Percentiles rank a stretch among this genome's conserved stretches.
Evolutionary conservation across 2,329 filamentous ascomycete genomes (phyloP).

Genomic region (Colletotrichum chlorophyti): DNA sequence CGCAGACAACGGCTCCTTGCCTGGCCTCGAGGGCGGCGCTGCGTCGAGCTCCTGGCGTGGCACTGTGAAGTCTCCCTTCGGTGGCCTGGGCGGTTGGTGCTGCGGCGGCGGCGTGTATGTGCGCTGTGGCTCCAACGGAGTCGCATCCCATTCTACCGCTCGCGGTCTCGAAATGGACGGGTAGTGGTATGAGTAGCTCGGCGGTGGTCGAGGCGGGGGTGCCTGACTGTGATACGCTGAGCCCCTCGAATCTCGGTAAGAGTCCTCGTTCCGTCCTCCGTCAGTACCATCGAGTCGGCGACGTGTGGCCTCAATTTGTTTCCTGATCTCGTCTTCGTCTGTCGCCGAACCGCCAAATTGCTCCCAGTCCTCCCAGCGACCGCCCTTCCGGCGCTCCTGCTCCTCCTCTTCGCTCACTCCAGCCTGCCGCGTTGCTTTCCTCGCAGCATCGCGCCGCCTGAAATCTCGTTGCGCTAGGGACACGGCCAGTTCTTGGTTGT

Average conservation of each 20-base stretch:
- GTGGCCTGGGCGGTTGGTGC: conserved; percentile 43
- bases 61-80: conserved; percentile 33
- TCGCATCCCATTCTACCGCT: conserved; percentile 52
- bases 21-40: conserved; percentile 15
- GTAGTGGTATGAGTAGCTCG: conserved; percentile 54
- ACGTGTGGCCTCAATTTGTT: conserved; percentile 61
- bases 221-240: conserved; percentile 33
- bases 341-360: conserved; percentile 27
- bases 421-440: conserved; percentile 63
- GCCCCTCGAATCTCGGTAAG: conserved; percentile 26
- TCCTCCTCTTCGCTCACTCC: conserved; percentile 65
- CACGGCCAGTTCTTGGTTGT: conserved; percentile 79
- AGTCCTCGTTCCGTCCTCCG: conserved; percentile 32
- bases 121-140: conserved; percentile 28
- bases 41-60: conserved; percentile 19
- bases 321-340: conserved; percentile 53
- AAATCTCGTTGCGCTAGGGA: conserved; percentile 78
- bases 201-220: conserved; percentile 20
- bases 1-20: conserved; percentile 17
- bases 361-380: conserved; percentile 52
- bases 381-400: conserved; percentile 55
- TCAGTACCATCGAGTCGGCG: conserved; percentile 49
- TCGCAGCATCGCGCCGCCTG: conserved; percentile 67
- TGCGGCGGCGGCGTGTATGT: conserved; percentile 22
- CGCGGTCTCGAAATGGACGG: conserved; percentile 61